phyloP scores from a whole-genome alignment of 1,284 basidiomycete genomes.

The Malassezia sympodialis region DNA sequence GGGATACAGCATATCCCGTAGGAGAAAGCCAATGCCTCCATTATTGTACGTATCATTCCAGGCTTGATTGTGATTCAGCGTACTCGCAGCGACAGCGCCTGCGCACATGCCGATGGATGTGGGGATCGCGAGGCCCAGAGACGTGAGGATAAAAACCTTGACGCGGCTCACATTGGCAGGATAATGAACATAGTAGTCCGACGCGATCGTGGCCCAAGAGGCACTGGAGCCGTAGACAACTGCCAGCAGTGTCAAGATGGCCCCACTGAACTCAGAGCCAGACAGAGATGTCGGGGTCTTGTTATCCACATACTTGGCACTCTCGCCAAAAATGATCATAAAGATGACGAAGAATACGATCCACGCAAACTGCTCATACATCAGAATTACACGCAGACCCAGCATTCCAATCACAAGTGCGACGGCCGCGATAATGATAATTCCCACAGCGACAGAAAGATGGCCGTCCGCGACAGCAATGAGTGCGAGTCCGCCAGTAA shows the following conservation, averaged over 20 bases:
- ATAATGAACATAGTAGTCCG: background rate
- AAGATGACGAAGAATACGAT: background rate
- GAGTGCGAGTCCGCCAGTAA: background rate
- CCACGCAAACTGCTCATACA: background rate
- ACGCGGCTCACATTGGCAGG: background rate
- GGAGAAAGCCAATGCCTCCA: background rate
- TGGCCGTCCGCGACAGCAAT: slow-evolving; percentile 1
- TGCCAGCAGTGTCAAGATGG: background rate
- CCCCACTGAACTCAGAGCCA: background rate
- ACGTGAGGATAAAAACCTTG: background rate
- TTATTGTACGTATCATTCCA: background rate
- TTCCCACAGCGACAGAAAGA: background rate
- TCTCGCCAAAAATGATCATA: slow-evolving; percentile 1
- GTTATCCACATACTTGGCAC: background rate
- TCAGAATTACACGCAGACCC: background rate
- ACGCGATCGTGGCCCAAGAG: background rate
- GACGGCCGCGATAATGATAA: background rate
- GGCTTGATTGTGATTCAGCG: background rate
- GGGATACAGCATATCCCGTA: background rate
- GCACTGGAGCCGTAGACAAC: background rate
- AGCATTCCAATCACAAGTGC: background rate
- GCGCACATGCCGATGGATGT: background rate
- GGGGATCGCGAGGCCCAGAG: background rate
- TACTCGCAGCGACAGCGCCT: background rate
- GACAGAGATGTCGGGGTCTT: background rate